phyloP scores from a whole-genome alignment of 2,329 filamentous ascomycete species.

The Ophiosphaerella korrae region DNA sequence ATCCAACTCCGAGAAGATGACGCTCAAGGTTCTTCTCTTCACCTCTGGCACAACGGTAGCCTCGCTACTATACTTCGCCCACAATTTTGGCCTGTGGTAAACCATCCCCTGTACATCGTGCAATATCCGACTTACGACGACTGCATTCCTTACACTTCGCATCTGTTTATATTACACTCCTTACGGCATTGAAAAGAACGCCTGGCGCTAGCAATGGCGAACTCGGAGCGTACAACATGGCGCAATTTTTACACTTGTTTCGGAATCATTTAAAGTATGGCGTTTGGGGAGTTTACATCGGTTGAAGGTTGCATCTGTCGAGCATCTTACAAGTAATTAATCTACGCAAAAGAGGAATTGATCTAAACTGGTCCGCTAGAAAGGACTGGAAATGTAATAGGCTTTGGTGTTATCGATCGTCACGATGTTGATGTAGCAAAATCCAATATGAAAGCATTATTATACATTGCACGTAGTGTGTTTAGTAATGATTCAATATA shows the following conservation, averaged over 20 bases:
- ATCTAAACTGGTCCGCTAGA: not conserved
- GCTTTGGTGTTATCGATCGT: conserved; percentile 6
- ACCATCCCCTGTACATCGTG: not conserved
- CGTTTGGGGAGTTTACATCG: conserved; percentile 10
- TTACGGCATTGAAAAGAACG: conserved; percentile 21
- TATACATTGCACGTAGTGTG: not conserved
- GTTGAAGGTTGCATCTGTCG: not conserved
- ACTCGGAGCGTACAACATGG: conserved; percentile 15
- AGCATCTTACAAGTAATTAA: conserved; percentile 14
- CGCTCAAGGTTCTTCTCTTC: conserved; percentile 60
- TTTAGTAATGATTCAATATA: too few species aligned
- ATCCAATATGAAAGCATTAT: conserved; percentile 11
- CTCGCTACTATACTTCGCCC: conserved; percentile 61
- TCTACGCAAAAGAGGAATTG: conserved; percentile 5
- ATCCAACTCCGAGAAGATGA: conserved; percentile 59
- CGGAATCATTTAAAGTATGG: conserved; percentile 10
- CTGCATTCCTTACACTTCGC: conserved; percentile 27
- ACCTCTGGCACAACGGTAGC: conserved; percentile 62
- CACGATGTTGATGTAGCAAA: conserved; percentile 17
- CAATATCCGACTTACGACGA: conserved; percentile 5
- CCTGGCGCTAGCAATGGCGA: conserved; percentile 16
- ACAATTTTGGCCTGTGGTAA: conserved; percentile 51
- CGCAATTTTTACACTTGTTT: conserved; percentile 13
- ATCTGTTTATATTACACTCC: conserved; percentile 28
- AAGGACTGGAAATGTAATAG: conserved; percentile 9